Conservation (phyloP, 768 basidiomycete genomes). For the Termitomyces sp. region DNA sequence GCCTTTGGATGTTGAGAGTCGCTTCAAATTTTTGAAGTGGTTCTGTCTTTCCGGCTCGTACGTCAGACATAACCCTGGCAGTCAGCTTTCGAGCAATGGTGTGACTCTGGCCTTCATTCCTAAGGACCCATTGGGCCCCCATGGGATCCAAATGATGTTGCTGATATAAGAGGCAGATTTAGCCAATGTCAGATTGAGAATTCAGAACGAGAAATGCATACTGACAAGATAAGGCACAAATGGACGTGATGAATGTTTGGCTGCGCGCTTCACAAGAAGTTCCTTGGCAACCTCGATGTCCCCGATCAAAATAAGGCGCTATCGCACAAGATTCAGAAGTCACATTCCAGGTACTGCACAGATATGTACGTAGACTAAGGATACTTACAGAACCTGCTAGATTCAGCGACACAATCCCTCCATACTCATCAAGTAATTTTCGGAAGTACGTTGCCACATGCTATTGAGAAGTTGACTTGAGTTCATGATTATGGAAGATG, state of each 20-base stretch:
- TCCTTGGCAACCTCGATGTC: background rate
- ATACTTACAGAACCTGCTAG: background rate
- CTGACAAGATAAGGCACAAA: background rate
- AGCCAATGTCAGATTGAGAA: background rate
- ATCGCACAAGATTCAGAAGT: background rate
- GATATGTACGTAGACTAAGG: background rate
- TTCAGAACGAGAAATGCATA: background rate
- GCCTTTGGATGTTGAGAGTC: background rate
- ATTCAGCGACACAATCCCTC: background rate
- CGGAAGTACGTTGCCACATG: background rate
- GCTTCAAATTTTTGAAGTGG: background rate
- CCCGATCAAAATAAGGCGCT: background rate
- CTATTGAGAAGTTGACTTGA: background rate
- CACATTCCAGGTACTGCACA: background rate
- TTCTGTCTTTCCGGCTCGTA: background rate
- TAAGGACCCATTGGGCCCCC: background rate
- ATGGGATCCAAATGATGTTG: background rate
- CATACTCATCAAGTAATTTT: background rate
- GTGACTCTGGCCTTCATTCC: background rate
- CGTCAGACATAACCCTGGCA: background rate
- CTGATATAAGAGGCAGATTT: background rate
- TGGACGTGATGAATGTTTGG: background rate
- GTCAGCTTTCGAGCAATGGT: background rate
- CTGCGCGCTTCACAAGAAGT: background rate
- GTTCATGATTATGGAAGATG: background rate